Base-by-base conservation (phyloP, 2,329 filamentous ascomycete species). In the Coniella vitis region DNA sequence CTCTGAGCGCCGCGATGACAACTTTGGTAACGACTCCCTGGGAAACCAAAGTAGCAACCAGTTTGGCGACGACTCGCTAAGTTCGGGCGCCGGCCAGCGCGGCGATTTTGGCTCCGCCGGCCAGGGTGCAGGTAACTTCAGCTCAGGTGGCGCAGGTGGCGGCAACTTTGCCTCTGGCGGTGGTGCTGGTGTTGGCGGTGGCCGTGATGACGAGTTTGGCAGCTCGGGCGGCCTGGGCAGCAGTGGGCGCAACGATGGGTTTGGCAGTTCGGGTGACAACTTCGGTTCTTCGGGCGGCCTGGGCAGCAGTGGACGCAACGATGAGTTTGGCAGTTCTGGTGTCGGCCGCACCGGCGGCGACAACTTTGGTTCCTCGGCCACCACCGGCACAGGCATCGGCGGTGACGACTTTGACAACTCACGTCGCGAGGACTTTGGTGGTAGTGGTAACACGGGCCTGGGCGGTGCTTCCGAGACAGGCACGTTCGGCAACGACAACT, bases 11-110 rank as follows among this genome's bases (percentile, higher is more conserved):
- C 35, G 56, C 31, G 51, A 47, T 43, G 54, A 55, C 46, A 48
- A 58, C 45, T 55, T 52, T 16, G 50, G 51, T 55, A 56, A 59
- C 53, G 57, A 61, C 54, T 56, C 48, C 44, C 63, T 57, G 36
- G 40, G 22, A 29, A 56, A 57, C 31, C 49, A 58, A 39, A 29
- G 25, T 10, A 38, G 52, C 47, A 50, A 38, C 38, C 52, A 50
- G 45, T 55, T 49, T 45, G 58, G 60, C 42, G 39, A n/a, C 17
- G 51, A 53, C 43, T 46, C 45, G 9, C 38, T 52, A 16, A 54
- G 50, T 38, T 54, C 55, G 5, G 54, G 55, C 45, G 41, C 50
- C 29, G 50, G 54, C 36, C 52, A 58, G 47, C 54, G 45, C 45
- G 38, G 46, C 20, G 35, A 45, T 14, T 44, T 32, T 36, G 39